Evolutionary conservation across 495 filamentous ascomycete genomes (phyloP), one percentile per base, ranked within the genome.

Genomic region (Antarctomyces pellizariae): DNA sequence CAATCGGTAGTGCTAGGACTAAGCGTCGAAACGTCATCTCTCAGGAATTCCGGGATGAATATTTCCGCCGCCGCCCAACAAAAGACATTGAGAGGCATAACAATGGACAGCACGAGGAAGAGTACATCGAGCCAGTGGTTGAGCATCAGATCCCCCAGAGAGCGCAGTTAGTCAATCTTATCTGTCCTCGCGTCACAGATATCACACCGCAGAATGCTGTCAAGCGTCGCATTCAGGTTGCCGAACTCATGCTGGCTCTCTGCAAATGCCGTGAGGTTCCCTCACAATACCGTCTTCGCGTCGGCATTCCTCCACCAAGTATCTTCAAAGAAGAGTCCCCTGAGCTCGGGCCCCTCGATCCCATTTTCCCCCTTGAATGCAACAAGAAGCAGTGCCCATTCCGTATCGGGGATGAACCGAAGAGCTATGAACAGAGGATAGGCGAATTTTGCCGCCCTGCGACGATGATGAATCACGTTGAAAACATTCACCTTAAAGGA

Each of bases 81-180:
- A 37, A 33, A 42, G 42, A 45, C 27, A 40, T 47, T 32, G 39
- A 45, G 34, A 40, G 25, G 24, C 30, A 44, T 19, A 30, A 24
- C 13, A 20, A 19, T 8, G 35, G 35, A 28, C 16, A 41, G 15
- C 23, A 26, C 5, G 32, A 36, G 13, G 36, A 39, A 17, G 35
- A 38, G 19, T 38, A 38, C 24, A 27, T 33, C 21, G 24, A 29
- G 11, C 38, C 36, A 8, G 29, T 30, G 9, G 25, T 41, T 30
- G 15, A 35, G 15, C 31, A 38, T 28, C 25, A 25, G 11, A 38
- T 42, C 25, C 33, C 33, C n/a, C 17, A 41, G 27, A 21, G 35
- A n/a, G 17, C 35, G 9, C 18, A 29, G 23, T 28, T 41, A 16
- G 38, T 27, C 14, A 20, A 40, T 14, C 18, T 40, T 25, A 28